Conservation (phyloP, 371 early-diverging fungal genomes). For the Saksenaea oblongispora region DNA sequence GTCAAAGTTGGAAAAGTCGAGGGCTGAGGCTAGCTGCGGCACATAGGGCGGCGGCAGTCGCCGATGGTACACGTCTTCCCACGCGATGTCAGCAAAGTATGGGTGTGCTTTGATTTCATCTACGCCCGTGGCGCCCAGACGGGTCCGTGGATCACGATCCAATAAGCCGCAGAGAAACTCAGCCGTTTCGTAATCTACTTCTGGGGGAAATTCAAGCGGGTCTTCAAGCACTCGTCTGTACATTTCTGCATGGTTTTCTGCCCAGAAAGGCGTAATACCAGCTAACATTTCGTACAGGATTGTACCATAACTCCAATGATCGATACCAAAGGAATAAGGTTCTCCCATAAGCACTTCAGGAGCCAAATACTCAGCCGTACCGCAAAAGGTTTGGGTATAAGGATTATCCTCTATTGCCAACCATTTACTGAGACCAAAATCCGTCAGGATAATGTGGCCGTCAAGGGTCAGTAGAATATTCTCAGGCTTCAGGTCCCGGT, state of each 20-base stretch:
- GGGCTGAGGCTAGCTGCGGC: slow-evolving; percentile 51
- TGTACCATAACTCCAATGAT: slow-evolving; percentile 97
- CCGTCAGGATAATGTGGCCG: slow-evolving; percentile 88
- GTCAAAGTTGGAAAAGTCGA: slow-evolving; percentile 72
- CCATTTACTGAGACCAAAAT: slow-evolving; percentile 90
- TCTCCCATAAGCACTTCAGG: slow-evolving; percentile 88
- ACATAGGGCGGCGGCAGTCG: slow-evolving; percentile 57
- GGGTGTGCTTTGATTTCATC: slow-evolving; percentile 69
- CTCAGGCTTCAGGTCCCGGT: slow-evolving; percentile 89
- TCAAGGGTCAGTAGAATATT: slow-evolving; percentile 80
- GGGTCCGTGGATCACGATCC: slow-evolving; percentile 61
- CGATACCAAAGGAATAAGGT: slow-evolving; percentile 86
- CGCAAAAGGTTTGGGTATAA: slow-evolving; percentile 91
- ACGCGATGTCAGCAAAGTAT: slow-evolving; percentile 69
- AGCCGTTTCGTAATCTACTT: slow-evolving; percentile 59
- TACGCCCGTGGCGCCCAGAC: slow-evolving; percentile 65
- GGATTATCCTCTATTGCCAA: slow-evolving; percentile 19
- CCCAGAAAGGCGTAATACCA: slow-evolving; percentile 81
- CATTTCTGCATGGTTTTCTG: slow-evolving; percentile 77
- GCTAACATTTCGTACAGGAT: slow-evolving; percentile 85
- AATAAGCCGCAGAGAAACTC: slow-evolving; percentile 63
- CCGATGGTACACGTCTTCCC: slow-evolving; percentile 67
- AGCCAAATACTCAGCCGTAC: slow-evolving; percentile 91
- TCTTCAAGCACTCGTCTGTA: slow-evolving; percentile 80
- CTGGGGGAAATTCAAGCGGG: slow-evolving; percentile 72